A percentile compares a stretch with the other conserved stretches of the same genome.
Evolutionary conservation across 257 asterid species (phyloP).

Genomic region (Lavandula angustifolia): DNA sequence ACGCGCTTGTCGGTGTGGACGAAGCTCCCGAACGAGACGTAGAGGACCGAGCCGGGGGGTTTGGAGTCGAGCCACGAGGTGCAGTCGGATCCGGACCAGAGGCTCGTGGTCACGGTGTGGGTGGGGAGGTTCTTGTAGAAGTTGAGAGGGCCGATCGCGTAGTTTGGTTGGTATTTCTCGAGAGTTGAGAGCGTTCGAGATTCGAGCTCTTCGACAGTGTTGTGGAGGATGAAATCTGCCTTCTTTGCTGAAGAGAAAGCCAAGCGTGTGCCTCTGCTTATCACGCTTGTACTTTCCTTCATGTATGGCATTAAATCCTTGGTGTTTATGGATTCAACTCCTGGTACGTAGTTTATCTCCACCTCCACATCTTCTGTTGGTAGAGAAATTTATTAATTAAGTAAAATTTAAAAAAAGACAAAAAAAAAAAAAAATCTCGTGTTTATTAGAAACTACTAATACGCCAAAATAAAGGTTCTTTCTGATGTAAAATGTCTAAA

Average conservation of each 20-base stretch:
- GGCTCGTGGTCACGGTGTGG: slow-evolving; percentile 24
- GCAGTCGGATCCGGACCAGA: slow-evolving; percentile 22
- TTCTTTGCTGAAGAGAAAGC: slow-evolving; percentile 41
- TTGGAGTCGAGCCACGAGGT: slow-evolving; percentile 19
- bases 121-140: slow-evolving; percentile 26
- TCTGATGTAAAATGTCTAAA: too few species aligned
- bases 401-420: too few species aligned
- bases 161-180: slow-evolving; percentile 35
- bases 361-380: neutral
- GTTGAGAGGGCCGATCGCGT: slow-evolving; percentile 57
- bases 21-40: slow-evolving; percentile 30
- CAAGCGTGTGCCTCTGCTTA: slow-evolving; percentile 17
- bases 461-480: too few species aligned
- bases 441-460: too few species aligned
- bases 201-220: slow-evolving; percentile 66
- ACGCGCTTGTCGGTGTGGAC: neutral
- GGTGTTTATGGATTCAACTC: slow-evolving; percentile 10
- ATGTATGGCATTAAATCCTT: slow-evolving; percentile 32
- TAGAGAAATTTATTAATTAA: too few species aligned
- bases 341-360: slow-evolving; percentile 16
- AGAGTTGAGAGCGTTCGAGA: slow-evolving; percentile 40
- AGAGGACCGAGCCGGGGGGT: slow-evolving; percentile 21
- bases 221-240: slow-evolving; percentile 55
- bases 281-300: slow-evolving; percentile 17
- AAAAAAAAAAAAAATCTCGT: too few species aligned